Evolutionary conservation across 768 basidiomycete species (phyloP), one percentile per base, ranked within the genome.

Genomic region (Suillus hirtellus): DNA sequence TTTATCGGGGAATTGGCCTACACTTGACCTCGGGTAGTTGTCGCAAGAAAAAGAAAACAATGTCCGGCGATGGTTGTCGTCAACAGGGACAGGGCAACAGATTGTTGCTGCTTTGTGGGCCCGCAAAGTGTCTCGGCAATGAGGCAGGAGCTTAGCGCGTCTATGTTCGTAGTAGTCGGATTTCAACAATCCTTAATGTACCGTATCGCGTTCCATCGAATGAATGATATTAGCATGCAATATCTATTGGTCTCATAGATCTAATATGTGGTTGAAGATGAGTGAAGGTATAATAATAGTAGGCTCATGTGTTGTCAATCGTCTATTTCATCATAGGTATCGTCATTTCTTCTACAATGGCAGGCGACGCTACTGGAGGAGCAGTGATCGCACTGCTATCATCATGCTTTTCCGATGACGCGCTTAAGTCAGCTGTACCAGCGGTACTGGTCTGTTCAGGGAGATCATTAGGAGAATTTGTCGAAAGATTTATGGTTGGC

Each of bases 161-260:
- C 75, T 72, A 70, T 67, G 73, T 75, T 73, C 74, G 78, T 80
- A 80, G 81, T 81, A 77, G 80, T 77, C 72, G 87, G 89, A 86
- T 90, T 90, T 90, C 89, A 90, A 90, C 89, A 90, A 89, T 89
- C 89, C 87, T 60, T 72, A 69, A 71, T 66, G 66, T 74, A 75
- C 31, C 61, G 66, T 74, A 74, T 64, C 56, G 54, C 59, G n/a
- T 19, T 65, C 49, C 49, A 66, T 69, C 62, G 52, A 64, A 46
- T 14, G 27, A 40, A 50, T 27, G 52, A 53, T 31, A 52, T 40
- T 46, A 24, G 59, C 31, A 27, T 60, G 34, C 12, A 12, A 15
- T 50, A 10, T 42, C 10, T 43, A 42, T 10, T 10, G 35, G 58
- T 21, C 9, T 52, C n/a, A 4, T 37, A 59, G 27, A 49, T n/a